These are phyloP conservation scores for Botrytis aclada DNA, from an alignment of 2,329 filamentous ascomycete genomes.

Conservation along the genomic window DNA sequence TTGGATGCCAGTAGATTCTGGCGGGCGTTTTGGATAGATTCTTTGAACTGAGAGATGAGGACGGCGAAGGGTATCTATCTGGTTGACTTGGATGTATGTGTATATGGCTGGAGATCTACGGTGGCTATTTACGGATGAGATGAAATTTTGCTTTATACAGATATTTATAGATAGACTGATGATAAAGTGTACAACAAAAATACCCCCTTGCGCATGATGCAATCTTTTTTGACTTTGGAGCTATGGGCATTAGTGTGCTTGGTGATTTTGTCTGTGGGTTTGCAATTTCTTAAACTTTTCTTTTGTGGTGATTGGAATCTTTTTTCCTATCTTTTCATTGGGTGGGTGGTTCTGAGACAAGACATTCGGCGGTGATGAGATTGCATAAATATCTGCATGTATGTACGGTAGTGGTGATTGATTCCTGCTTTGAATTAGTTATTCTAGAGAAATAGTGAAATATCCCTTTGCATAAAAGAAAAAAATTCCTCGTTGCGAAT, in stretches of 20 bases:
- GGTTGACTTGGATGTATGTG: background rate
- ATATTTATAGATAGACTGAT: background rate
- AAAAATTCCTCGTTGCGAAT: no score
- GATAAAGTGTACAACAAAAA: background rate
- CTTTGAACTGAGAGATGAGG: background rate
- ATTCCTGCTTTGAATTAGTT: background rate
- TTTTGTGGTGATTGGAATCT: background rate
- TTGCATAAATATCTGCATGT: no score
- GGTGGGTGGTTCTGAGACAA: background rate
- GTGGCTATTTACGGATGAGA: background rate
- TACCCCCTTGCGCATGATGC: background rate
- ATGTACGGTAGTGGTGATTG: background rate
- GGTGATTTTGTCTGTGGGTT: background rate
- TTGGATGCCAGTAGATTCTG: background rate
- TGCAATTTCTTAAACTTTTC: background rate
- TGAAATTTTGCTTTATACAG: background rate
- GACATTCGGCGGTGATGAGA: no score
- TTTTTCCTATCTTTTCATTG: background rate
- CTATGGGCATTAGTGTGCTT: conserved; percentile 5
- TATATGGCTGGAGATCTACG: conserved; percentile 2
- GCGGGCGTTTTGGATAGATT: background rate
- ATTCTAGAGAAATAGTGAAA: background rate
- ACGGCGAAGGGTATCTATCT: background rate
- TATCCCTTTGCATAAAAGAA: no score
- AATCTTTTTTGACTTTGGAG: background rate